Percentiles rank a stretch among this genome's conserved stretches.
phyloP scores from a whole-genome alignment of 306 rosid genomes.

The Albizia julibrissin region DNA sequence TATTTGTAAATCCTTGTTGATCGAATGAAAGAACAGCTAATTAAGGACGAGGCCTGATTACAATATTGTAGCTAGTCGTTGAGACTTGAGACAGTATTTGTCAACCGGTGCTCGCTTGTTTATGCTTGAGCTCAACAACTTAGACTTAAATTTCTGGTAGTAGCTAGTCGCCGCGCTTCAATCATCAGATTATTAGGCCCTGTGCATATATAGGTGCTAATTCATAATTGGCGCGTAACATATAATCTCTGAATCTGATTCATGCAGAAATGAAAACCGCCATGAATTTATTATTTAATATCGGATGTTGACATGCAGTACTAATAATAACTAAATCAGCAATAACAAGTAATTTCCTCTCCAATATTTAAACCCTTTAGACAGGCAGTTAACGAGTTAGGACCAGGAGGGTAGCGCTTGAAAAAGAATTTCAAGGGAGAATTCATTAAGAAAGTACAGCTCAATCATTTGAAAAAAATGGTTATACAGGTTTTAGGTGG shows the following conservation, averaged over 20 bases:
- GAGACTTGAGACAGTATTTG: background rate
- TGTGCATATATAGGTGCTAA: background rate
- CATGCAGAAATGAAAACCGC: background rate
- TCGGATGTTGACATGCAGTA: background rate
- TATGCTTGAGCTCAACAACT: background rate
- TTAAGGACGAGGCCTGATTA: background rate
- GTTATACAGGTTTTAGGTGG: background rate
- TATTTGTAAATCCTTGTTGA: background rate
- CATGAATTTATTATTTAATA: background rate
- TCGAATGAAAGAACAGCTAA: background rate
- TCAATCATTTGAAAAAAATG: conserved; percentile 29
- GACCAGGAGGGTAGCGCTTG: background rate
- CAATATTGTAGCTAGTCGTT: background rate
- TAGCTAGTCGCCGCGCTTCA: background rate
- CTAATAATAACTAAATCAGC: background rate
- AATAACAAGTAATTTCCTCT: background rate
- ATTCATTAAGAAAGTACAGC: background rate
- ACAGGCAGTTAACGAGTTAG: background rate
- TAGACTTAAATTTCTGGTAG: background rate
- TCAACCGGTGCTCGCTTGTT: background rate
- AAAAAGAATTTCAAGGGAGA: background rate
- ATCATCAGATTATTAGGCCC: background rate
- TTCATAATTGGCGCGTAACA: background rate
- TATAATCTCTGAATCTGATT: background rate
- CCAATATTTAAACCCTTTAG: background rate